Conservation (phyloP, 805 yeast species). For the Pichia scutulata region DNA sequence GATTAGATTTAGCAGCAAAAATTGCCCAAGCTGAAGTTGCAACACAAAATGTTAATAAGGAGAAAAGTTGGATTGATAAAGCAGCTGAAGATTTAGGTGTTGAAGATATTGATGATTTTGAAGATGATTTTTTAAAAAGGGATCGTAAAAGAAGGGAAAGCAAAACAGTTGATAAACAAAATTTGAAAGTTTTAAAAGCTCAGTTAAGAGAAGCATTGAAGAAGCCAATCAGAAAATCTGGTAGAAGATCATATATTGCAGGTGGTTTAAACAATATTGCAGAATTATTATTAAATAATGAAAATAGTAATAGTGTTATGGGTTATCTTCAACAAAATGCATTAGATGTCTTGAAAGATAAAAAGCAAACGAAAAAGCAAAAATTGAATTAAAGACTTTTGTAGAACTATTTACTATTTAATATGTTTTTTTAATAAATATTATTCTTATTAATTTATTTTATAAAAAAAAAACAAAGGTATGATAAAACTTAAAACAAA, state of each 20-base stretch:
- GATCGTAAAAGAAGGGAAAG: constrained; percentile 49
- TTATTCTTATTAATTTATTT: neutral
- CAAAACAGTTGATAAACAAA: constrained; percentile 45
- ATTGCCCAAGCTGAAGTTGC: constrained; percentile 68
- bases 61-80: constrained; percentile 72
- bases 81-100: constrained; percentile 93
- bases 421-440: neutral
- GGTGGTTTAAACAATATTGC: constrained; percentile 76
- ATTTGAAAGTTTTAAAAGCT: constrained; percentile 37
- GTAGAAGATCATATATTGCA: constrained; percentile 67
- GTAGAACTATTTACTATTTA: too few relatives aligned
- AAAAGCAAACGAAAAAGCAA: constrained; percentile 13
- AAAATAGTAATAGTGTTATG: constrained; percentile 54
- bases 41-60: constrained; percentile 46
- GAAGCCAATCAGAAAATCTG: constrained; percentile 51
- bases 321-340: constrained; percentile 69
- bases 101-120: constrained; percentile 60
- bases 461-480: constrained; percentile 6
- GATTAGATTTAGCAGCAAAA: constrained; percentile 62
- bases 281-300: constrained; percentile 59
- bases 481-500: constrained; percentile 1
- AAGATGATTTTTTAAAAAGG: constrained; percentile 57
- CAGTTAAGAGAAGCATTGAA: constrained; percentile 47
- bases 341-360: constrained; percentile 44
- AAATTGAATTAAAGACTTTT: neutral